Evolutionary conservation across 2,329 filamentous ascomycete genomes (phyloP), one percentile per base, ranked within the genome.

Genomic region (Scedosporium apiospermum): DNA sequence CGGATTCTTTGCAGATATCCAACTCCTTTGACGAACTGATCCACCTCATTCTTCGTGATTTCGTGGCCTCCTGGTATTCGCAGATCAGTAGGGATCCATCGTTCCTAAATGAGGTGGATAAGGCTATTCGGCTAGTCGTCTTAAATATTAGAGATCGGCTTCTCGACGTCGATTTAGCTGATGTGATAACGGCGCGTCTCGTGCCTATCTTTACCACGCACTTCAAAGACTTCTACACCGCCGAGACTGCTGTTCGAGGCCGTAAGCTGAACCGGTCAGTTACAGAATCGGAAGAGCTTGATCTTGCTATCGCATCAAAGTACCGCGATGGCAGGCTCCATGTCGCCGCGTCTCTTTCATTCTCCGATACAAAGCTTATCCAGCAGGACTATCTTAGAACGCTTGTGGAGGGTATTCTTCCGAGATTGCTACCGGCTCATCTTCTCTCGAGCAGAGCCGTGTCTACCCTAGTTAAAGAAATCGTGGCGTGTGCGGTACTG

Each of bases 211-310:
- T 99, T 67, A 98, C 93, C 34, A 82, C 85, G 9, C 95, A 99
- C 74, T 85, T 99, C 69, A 90, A 85, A 67, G 91, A 96, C 67
- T 96, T 96, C 68, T 91, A 93, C 73, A 87, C 95, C 66, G 95
- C 95, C 0, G 95, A 99, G 77, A 85, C 89, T 63, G 83, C 86
- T 7, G 90, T 99, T 10, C 85, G 93, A 62, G 96, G 96, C 12
- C 89, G 87, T 72, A 91, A 96, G 74, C 79, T 98, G 63, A 95
- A 92, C 68, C 86, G 91, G 61, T 92, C 88, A 66, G 87, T 99
- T 62, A 98, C 96, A 2, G 95, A 99, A 76, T 96, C 93, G 0
- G 93, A 97, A 71, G 95, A 99, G 80, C 79, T 99, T 69, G 93
- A 98, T 73, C 80, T 96, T 67, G 95, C 95, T 1, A 96, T 99